Base-by-base conservation (phyloP, 2,329 filamentous ascomycete genomes). In the Thelonectria discophora region DNA sequence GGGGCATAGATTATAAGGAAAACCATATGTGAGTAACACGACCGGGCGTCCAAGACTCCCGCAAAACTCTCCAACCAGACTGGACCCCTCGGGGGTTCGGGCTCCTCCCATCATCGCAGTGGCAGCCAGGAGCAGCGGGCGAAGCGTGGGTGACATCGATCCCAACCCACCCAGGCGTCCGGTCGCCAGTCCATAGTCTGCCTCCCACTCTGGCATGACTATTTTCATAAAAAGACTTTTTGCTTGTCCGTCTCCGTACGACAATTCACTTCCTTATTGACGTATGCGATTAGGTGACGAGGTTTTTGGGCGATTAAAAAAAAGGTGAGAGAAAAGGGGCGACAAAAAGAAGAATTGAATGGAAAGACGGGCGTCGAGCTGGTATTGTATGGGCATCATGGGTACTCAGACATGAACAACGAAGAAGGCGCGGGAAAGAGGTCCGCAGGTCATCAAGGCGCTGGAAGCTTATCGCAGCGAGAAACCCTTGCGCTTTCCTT, bases 401-500 rank as follows among this genome's bases (percentile, higher is more conserved):
- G 82, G 77, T 81, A 83, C 81, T 81, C 78, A 81, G 81, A 80
- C 81, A 80, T 83, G 79, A 81, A 80, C 84, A 81, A 79, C 84
- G 76, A 78, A 75, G 69, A 72, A 68, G 63, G 68, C 65, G 65
- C 68, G 64, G 65, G 62, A 63, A 60, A 54, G 59, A 62, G 60
- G 47, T 66, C 59, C 48, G 61, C 61, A 64, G 64, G 69, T 65
- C 66, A 63, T 66, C 42, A 72, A 52, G 54, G 62, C 24, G 58
- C 53, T 61, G 63, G 47, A 34, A 51, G 70, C 70, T 88, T 94
- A 97, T 81, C 95, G 93, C 78, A 99, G 91, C 69, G 95, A 99
- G 87, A 99, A 99, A 63, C 94, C 94, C 92, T 98, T 98, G 83
- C 93, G 92, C 90, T 97, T 97, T 82, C 90, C 90, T 85, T 98